Conservation (phyloP, 495 filamentous ascomycete species). For the Viridothelium virens region DNA sequence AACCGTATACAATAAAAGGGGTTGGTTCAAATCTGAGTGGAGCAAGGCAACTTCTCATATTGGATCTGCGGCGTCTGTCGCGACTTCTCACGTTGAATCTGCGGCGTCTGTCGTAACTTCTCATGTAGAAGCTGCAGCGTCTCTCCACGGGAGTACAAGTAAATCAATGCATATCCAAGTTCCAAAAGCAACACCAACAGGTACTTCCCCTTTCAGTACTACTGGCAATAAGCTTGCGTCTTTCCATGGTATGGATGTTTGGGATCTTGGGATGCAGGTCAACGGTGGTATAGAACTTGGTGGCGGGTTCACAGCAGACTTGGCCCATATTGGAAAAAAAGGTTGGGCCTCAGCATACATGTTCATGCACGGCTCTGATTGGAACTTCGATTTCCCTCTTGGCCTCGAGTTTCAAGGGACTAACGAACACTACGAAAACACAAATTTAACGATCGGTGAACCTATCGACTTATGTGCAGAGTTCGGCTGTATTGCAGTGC, state of each 20-base stretch:
- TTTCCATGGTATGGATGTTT: neutral
- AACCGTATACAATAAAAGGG: too few relatives aligned
- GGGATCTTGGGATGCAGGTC: neutral
- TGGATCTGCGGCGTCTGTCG: too few relatives aligned
- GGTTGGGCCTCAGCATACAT: neutral
- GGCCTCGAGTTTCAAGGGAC: constrained; percentile 6
- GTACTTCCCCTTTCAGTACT: neutral
- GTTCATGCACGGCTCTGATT: neutral
- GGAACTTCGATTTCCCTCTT: constrained; percentile 5
- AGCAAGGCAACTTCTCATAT: neutral
- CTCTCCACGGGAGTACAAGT: neutral
- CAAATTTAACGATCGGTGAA: neutral
- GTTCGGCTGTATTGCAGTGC: neutral
- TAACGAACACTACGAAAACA: neutral
- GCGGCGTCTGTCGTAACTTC: too few relatives aligned
- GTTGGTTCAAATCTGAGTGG: too few relatives aligned
- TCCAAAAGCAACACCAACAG: neutral
- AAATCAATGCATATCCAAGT: neutral
- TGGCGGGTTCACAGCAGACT: neutral
- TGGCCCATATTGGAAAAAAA: neutral
- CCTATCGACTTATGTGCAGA: neutral
- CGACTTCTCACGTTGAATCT: too few relatives aligned
- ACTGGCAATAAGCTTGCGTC: neutral
- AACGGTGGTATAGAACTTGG: neutral
- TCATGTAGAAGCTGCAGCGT: too few relatives aligned